Evolutionary conservation across 805 yeast species (phyloP).

Genomic region (Suhomyces kilbournensis): DNA sequence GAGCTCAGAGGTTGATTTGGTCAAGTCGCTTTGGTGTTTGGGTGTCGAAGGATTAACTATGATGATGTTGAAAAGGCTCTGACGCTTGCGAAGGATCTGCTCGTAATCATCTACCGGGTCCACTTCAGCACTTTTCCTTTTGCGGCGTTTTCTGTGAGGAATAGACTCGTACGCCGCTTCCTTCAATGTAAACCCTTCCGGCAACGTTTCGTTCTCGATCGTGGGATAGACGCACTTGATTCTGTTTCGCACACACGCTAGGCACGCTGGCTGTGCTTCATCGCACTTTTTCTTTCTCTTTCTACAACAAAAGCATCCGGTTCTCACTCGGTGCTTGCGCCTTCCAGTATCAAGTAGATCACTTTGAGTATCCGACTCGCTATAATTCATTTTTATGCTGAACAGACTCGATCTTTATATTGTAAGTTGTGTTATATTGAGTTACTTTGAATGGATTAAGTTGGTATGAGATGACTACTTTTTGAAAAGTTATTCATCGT

Average conservation of each 20-base stretch:
- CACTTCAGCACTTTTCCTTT: neutral
- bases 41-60: constrained; percentile 3
- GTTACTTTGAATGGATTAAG: neutral
- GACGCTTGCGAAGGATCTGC: neutral
- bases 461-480: neutral
- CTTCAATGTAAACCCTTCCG: constrained; percentile 4
- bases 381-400: neutral
- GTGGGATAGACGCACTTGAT: constrained; percentile 12
- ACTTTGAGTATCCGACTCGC: neutral
- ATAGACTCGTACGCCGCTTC: constrained; percentile 5
- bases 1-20: neutral
- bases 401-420: neutral
- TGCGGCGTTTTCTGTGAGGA: constrained; percentile 1
- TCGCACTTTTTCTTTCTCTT: constrained; percentile 16
- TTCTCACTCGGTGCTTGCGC: constrained; percentile 6
- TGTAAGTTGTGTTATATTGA: no score
- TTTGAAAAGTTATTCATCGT: neutral
- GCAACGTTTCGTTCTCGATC: constrained; percentile 8
- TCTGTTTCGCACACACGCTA: constrained; percentile 10
- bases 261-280: constrained; percentile 12
- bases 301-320: constrained; percentile 14
- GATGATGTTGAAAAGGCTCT: constrained; percentile 6
- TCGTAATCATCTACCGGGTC: neutral
- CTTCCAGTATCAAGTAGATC: neutral
- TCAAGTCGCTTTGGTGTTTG: neutral